Evolutionary conservation across 805 yeast genomes (phyloP).

Genomic region (Wickerhamomyces silvicola): DNA sequence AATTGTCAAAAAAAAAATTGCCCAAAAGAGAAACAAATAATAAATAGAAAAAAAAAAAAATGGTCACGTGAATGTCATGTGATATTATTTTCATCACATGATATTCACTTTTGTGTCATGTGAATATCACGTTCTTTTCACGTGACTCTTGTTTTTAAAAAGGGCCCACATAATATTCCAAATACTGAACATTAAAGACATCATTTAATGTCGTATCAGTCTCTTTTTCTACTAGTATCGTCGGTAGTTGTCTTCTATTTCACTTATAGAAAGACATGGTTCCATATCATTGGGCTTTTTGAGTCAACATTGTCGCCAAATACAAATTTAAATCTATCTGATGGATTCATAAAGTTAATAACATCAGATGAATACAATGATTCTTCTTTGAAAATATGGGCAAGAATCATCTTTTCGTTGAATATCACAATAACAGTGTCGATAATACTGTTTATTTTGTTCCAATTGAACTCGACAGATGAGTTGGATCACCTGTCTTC

Average conservation of each 20-base stretch:
- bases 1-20: too few species aligned
- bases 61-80: too few species aligned
- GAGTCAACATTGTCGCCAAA: slow-evolving; percentile 11
- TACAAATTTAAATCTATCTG: slow-evolving; percentile 4
- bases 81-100: too few species aligned
- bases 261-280: slow-evolving; percentile 15
- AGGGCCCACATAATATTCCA: too few species aligned
- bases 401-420: background rate
- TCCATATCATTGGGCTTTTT: slow-evolving; percentile 15
- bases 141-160: too few species aligned
- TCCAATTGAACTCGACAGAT: background rate
- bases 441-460: background rate
- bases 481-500: background rate
- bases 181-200: too few species aligned
- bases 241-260: slow-evolving; percentile 7
- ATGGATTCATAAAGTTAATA: background rate
- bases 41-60: too few species aligned
- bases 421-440: slow-evolving; percentile 3
- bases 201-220: too few species aligned
- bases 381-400: background rate
- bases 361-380: background rate
- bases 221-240: slow-evolving; percentile 3
- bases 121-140: too few species aligned
- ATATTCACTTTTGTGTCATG: too few species aligned
- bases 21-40: too few species aligned